Evolutionary conservation across 108 stramenopile species (phyloP).

Genomic region (Pseudonitzschia multiseries): DNA sequence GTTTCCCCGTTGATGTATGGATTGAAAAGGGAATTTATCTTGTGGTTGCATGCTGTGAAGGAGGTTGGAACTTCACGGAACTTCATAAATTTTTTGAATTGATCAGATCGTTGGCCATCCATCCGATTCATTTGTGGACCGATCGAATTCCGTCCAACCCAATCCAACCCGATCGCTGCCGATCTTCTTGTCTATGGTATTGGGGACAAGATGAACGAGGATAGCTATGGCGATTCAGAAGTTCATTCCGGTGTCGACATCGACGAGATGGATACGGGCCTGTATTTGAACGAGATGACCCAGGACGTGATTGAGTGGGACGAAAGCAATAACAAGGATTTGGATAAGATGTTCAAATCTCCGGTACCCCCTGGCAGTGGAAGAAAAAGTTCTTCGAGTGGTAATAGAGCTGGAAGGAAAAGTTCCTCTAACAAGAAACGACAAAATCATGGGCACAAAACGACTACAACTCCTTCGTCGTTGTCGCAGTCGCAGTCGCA

Average conservation of each 20-base stretch:
- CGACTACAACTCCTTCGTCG: constrained; percentile 2
- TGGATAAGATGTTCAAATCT: constrained; percentile 8
- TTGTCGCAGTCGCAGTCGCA: no score
- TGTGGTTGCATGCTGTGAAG: no score
- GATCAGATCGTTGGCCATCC: no score
- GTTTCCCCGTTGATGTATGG: no score
- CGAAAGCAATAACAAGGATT: constrained; percentile 30
- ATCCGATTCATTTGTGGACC: no score
- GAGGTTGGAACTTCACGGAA: no score
- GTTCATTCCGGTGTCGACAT: neutral
- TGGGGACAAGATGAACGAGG: neutral
- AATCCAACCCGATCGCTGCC: no score
- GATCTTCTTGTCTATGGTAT: neutral
- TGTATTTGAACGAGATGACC: constrained; percentile 23
- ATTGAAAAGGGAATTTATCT: no score
- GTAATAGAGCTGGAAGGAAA: neutral
- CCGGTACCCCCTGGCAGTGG: constrained; percentile 1
- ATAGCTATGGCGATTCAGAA: constrained; percentile 16
- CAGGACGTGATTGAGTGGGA: constrained; percentile 44
- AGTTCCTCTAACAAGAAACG: neutral
- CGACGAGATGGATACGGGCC: neutral
- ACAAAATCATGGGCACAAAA: neutral
- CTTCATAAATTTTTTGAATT: no score
- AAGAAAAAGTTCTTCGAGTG: neutral
- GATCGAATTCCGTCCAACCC: no score